Conservation (phyloP, 139 green algal genomes). For the Chlorella sp. region DNA sequence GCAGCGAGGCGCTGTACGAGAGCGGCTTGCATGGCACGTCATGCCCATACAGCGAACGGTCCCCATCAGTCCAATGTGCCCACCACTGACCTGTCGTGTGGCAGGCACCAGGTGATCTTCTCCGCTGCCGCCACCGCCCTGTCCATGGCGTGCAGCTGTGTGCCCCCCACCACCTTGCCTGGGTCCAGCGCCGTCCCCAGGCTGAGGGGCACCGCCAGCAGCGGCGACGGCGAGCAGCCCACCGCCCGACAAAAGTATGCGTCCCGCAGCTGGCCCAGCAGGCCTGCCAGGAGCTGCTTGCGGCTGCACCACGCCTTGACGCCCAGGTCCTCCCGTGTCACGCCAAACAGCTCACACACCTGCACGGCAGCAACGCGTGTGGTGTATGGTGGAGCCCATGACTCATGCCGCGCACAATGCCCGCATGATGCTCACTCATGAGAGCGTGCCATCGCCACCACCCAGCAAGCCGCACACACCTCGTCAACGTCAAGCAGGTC, state of each 20-base stretch:
- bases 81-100: conserved; percentile 20
- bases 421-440: too few species aligned
- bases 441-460: too few species aligned
- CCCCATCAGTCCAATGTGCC: too few species aligned
- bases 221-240: conserved; percentile 33
- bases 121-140: conserved; percentile 38
- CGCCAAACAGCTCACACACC: conserved; percentile 56
- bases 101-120: conserved; percentile 39
- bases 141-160: background rate
- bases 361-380: too few species aligned
- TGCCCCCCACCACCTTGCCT: background rate
- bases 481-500: too few species aligned
- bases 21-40: too few species aligned
- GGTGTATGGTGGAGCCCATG: too few species aligned
- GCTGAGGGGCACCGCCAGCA: conserved; percentile 12
- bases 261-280: conserved; percentile 44
- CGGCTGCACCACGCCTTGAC: too few species aligned
- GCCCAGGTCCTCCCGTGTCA: conserved; percentile 10
- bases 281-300: conserved; percentile 36
- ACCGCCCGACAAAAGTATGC: conserved; percentile 36
- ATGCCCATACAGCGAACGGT: too few species aligned
- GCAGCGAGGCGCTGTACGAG: too few species aligned
- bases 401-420: too few species aligned
- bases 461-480: too few species aligned
- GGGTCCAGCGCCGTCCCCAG: conserved; percentile 30